These are phyloP conservation scores for Backusella psychrophila DNA, from an alignment of 192 early-diverging fungal species.

Conservation along the genomic window DNA sequence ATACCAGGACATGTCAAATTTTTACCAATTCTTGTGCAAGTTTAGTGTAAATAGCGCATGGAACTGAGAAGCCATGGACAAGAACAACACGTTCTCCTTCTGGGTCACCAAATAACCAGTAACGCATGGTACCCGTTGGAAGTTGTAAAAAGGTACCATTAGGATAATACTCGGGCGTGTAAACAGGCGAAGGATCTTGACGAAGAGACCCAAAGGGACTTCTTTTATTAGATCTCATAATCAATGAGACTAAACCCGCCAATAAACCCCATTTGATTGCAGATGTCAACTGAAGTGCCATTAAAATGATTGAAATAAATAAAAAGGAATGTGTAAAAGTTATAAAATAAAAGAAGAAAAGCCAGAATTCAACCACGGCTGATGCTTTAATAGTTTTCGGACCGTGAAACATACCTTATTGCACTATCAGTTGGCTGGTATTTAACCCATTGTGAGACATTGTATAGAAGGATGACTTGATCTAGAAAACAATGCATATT, in stretches of 20 bases:
- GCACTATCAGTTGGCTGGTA: background rate
- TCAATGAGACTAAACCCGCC: background rate
- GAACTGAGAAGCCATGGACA: constrained; percentile 40
- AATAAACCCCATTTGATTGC: background rate
- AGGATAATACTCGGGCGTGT: constrained; percentile 33
- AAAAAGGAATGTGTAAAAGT: background rate
- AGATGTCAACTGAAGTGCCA: background rate
- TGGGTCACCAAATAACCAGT: constrained; percentile 39
- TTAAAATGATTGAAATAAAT: background rate
- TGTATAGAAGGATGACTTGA: background rate
- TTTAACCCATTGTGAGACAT: background rate
- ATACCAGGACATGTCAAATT: background rate
- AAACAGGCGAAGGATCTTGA: constrained; percentile 24
- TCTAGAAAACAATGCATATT: background rate
- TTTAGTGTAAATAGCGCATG: constrained; percentile 9
- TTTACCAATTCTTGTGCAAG: constrained; percentile 15
- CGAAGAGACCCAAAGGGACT: constrained; percentile 32
- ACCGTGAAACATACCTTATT: background rate
- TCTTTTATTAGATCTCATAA: background rate
- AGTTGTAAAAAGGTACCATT: constrained; percentile 27
- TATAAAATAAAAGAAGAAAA: background rate
- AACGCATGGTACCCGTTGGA: constrained; percentile 42
- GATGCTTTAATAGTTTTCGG: background rate
- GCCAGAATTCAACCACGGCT: background rate
- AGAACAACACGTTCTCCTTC: constrained; percentile 37